Evolutionary conservation across 225 moss, liverwort and hornwort species (phyloP).

Genomic region (Polytrichum commune): DNA sequence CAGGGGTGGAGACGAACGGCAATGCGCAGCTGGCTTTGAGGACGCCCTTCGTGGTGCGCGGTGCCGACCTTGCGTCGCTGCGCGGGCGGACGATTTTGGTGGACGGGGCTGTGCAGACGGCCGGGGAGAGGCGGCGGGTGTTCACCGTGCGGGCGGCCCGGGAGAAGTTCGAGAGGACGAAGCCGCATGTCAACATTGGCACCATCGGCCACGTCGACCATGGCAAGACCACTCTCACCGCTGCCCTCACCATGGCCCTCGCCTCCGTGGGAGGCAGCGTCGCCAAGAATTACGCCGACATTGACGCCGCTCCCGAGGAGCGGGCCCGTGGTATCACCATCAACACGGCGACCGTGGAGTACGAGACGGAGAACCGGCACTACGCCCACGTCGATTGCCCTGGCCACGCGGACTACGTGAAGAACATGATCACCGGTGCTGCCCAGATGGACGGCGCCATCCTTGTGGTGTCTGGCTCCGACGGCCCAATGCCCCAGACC

Average conservation of each 20-base stretch:
- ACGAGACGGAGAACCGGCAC: slow-evolving; percentile 57
- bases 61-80: no score
- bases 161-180: slow-evolving; percentile 15
- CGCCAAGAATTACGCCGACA: slow-evolving; percentile 38
- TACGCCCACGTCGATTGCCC: slow-evolving; percentile 74
- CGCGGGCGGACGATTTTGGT: no score
- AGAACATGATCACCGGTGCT: slow-evolving; percentile 76
- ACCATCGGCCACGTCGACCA: slow-evolving; percentile 19
- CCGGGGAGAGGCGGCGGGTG: no score
- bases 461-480: slow-evolving; percentile 58
- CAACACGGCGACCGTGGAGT: slow-evolving; percentile 59
- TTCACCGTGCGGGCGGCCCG: slow-evolving; percentile 8
- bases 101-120: no score
- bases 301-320: slow-evolving; percentile 64
- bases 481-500: slow-evolving; percentile 75
- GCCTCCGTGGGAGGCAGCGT: slow-evolving; percentile 6
- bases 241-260: slow-evolving; percentile 18
- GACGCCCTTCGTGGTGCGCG: no score
- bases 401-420: slow-evolving; percentile 70
- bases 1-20: no score
- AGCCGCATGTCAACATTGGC: slow-evolving; percentile 19
- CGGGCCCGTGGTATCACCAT: slow-evolving; percentile 67
- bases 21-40: no score
- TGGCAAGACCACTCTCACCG: slow-evolving; percentile 16
- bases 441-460: slow-evolving; percentile 76